Conservation (phyloP, 164 flowering plant genomes). For the Saururus chinensis region DNA sequence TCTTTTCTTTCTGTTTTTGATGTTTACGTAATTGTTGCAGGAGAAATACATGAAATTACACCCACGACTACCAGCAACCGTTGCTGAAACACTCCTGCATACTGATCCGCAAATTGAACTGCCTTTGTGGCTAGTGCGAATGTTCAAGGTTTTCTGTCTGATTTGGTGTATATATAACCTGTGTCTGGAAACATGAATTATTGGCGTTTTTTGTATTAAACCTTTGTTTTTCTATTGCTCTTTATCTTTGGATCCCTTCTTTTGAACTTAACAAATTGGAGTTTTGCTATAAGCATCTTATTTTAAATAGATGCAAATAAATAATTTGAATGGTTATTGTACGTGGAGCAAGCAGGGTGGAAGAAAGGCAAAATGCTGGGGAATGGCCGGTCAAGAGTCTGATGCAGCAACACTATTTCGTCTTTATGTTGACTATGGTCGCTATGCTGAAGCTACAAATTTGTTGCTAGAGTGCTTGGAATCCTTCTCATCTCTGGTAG, state of each 20-base stretch:
- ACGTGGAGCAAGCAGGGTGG: slow-evolving; percentile 33
- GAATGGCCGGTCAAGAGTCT: slow-evolving; percentile 81
- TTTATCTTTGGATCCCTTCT: no score
- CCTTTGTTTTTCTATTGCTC: no score
- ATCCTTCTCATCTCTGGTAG: slow-evolving; percentile 56
- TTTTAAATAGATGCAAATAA: no score
- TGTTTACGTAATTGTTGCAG: slow-evolving; percentile 26
- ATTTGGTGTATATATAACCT: neutral
- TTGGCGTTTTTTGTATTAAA: no score
- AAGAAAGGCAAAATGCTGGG: slow-evolving; percentile 39
- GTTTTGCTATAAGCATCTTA: no score
- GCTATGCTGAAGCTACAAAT: slow-evolving; percentile 75
- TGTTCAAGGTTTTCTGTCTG: slow-evolving; percentile 66
- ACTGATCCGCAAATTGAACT: slow-evolving; percentile 74
- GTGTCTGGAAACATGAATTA: no score
- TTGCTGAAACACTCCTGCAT: slow-evolving; percentile 83
- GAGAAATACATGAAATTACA: slow-evolving; percentile 57
- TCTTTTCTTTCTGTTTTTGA: neutral
- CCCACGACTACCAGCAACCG: slow-evolving; percentile 68
- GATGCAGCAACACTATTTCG: slow-evolving; percentile 69
- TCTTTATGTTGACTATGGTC: slow-evolving; percentile 74
- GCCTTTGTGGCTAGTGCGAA: slow-evolving; percentile 86
- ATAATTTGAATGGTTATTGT: no score
- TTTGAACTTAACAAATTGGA: no score
- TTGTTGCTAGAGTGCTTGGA: slow-evolving; percentile 71